Evolutionary conservation across 352 stramenopile genomes (phyloP).

Genomic region (Phytopythium aichiense): DNA sequence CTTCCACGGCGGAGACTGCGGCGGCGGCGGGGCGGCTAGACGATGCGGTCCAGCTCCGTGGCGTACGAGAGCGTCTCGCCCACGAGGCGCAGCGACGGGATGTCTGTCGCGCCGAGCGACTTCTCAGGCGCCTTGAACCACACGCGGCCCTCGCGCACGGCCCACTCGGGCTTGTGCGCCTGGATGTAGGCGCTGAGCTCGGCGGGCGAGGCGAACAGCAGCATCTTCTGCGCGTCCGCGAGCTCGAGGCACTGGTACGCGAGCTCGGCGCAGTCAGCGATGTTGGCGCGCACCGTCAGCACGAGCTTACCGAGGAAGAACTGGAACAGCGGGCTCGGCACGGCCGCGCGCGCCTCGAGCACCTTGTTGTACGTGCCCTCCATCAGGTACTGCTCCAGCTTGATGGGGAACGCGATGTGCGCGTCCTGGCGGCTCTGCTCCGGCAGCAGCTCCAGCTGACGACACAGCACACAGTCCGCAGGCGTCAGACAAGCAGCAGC

Average conservation of each 20-base stretch:
- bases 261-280: conserved; percentile 95
- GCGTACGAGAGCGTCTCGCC: conserved; percentile 94
- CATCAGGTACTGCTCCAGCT: conserved; percentile 92
- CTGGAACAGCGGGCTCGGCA: conserved; percentile 91
- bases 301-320: conserved; percentile 94
- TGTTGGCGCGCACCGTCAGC: conserved; percentile 93
- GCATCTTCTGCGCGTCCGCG: conserved; percentile 88
- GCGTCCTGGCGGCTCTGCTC: conserved; percentile 75
- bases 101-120: conserved; percentile 83
- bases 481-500: background rate
- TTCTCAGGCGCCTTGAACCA: conserved; percentile 91
- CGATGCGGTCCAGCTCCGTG: conserved; percentile 93
- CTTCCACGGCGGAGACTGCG: background rate
- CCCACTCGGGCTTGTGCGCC: conserved; percentile 90
- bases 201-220: conserved; percentile 86
- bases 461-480: background rate
- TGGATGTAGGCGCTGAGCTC: conserved; percentile 88
- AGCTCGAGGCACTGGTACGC: conserved; percentile 89
- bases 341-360: conserved; percentile 79
- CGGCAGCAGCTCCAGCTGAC: conserved; percentile 80
- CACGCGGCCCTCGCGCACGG: conserved; percentile 74
- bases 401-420: conserved; percentile 88
- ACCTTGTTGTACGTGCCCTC: conserved; percentile 94
- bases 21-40: conserved; percentile 43
- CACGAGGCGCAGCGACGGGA: conserved; percentile 93